A percentile compares a stretch with the other conserved stretches of the same genome.
phyloP scores from a whole-genome alignment of 1,139 yeast species.

The Spathaspora sp. region DNA sequence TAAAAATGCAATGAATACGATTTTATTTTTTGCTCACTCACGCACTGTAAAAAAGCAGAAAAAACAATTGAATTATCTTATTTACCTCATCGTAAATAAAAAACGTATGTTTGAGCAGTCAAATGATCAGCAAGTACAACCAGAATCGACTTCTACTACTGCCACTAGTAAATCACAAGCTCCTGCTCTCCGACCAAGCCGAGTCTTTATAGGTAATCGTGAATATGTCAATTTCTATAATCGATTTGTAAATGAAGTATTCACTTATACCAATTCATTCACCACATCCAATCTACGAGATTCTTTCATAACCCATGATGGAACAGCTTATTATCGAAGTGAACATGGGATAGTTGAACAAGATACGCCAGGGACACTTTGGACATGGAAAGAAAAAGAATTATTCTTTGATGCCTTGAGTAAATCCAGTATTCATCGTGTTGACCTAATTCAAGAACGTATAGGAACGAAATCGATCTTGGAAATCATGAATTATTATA shows the following conservation, averaged over 20 bases:
- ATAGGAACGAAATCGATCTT: conserved; percentile 41
- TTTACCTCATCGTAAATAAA: not conserved
- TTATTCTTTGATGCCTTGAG: conserved; percentile 31
- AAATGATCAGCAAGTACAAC: not conserved
- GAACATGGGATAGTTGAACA: conserved; percentile 2
- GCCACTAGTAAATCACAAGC: not conserved
- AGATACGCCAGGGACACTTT: conserved; percentile 16
- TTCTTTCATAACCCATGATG: conserved; percentile 13
- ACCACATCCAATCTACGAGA: conserved; percentile 7
- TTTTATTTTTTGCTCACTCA: not conserved
- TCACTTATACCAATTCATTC: conserved; percentile 6
- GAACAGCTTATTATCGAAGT: conserved; percentile 10
- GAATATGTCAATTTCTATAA: conserved; percentile 25
- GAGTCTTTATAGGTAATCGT: conserved; percentile 13
- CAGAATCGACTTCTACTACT: not conserved
- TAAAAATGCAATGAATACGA: not conserved
- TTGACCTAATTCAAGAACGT: conserved; percentile 37
- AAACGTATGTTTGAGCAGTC: too few species aligned
- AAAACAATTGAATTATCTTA: not conserved
- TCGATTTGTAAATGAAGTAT: conserved; percentile 16
- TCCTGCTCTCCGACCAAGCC: not conserved
- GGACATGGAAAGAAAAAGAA: conserved; percentile 25
- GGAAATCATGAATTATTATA: conserved; percentile 51
- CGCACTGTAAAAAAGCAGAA: not conserved
- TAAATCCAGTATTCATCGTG: conserved; percentile 49